phyloP scores from a whole-genome alignment of 164 flowering plant genomes.

The Vitis rotundifolia region DNA sequence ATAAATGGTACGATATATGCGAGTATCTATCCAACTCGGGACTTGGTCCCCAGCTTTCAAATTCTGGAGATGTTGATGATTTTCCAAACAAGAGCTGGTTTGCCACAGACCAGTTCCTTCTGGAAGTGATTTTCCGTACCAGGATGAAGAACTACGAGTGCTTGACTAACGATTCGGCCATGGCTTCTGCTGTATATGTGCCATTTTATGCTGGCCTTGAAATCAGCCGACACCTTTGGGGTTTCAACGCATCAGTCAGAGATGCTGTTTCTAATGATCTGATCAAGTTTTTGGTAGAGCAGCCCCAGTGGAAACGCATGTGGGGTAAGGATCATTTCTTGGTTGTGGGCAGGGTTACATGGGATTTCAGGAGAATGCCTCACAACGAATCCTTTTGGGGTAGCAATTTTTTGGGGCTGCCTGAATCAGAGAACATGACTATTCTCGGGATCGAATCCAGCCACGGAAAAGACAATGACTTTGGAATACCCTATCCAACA shows the following conservation, averaged over 20 bases:
- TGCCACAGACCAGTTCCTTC: conserved; percentile 28
- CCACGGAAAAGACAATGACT: conserved; percentile 28
- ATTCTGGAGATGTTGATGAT: neutral
- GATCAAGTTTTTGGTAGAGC: conserved; percentile 5
- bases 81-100: conserved; percentile 22
- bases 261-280: conserved; percentile 11
- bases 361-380: conserved; percentile 21
- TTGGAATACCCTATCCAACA: conserved; percentile 49
- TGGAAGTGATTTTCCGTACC: conserved; percentile 25
- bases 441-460: conserved; percentile 41
- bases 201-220: conserved; percentile 30
- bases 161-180: conserved; percentile 19
- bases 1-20: conserved; percentile 27
- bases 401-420: conserved; percentile 29
- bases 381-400: conserved; percentile 40
- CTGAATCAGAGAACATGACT: conserved; percentile 38
- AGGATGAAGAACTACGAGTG: conserved; percentile 24
- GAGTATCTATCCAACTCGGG: conserved; percentile 22
- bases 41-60: conserved; percentile 16
- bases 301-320: conserved; percentile 21
- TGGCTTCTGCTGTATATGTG: conserved; percentile 24
- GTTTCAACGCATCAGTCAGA: conserved; percentile 7
- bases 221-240: conserved; percentile 14
- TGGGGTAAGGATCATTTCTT: conserved; percentile 30
- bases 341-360: conserved; percentile 12